Evolutionary conservation across 371 early-diverging fungal species (phyloP).

Genomic region (Mortierella sp.): DNA sequence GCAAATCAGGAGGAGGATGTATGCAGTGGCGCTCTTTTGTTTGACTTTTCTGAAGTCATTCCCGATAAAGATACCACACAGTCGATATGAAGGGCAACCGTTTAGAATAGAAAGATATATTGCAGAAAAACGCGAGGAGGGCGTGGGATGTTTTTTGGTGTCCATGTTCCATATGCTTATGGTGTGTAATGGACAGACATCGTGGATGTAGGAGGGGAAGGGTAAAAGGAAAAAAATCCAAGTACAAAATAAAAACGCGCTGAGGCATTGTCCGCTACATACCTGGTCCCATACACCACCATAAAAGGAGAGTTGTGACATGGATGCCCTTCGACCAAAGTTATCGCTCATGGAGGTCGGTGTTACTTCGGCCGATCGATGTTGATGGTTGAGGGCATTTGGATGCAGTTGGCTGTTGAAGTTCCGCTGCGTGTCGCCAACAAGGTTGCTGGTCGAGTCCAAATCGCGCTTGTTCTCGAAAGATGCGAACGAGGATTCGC

Average conservation of each 20-base stretch:
- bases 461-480: background rate
- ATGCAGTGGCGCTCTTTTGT: too few relatives aligned
- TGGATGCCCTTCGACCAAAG: constrained; percentile 35
- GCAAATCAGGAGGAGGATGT: background rate
- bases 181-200: background rate
- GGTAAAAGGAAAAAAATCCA: background rate
- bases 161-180: background rate
- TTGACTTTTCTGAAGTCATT: constrained; percentile 9
- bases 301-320: constrained; percentile 27
- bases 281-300: constrained; percentile 33
- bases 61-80: background rate
- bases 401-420: background rate
- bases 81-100: background rate
- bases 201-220: background rate
- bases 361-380: background rate
- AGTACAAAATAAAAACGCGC: background rate
- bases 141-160: background rate
- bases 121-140: background rate
- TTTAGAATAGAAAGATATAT: background rate
- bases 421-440: background rate
- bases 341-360: background rate
- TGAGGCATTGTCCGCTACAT: background rate
- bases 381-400: background rate
- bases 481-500: background rate
- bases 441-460: background rate